Percentiles rank a stretch among this genome's conserved stretches.
Evolutionary conservation across 495 filamentous ascomycete species (phyloP).

Genomic region (Podospora didyma): DNA sequence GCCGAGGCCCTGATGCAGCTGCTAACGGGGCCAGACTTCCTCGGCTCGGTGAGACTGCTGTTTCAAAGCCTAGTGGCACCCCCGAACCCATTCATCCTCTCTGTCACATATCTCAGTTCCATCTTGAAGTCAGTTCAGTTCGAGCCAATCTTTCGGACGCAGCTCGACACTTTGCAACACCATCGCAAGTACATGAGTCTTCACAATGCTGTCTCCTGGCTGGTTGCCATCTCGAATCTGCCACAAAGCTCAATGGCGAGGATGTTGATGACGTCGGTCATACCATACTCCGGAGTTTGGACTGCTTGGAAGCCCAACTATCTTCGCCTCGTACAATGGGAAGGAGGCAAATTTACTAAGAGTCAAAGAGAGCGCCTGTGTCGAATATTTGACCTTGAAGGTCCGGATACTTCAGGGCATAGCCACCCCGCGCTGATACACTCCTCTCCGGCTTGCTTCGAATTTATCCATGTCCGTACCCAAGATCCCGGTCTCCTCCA

Average conservation of each 20-base stretch:
- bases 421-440: constrained; percentile 4
- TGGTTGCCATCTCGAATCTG: background rate
- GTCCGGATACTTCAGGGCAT: constrained; percentile 11
- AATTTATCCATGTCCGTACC: constrained; percentile 3
- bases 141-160: background rate
- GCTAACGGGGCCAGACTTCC: constrained; percentile 7
- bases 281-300: constrained; percentile 7
- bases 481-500: constrained; percentile 3
- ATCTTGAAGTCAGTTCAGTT: constrained; percentile 4
- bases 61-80: constrained; percentile 7
- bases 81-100: constrained; percentile 3
- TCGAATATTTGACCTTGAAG: constrained; percentile 17
- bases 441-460: constrained; percentile 9
- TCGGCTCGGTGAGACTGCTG: constrained; percentile 4
- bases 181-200: constrained; percentile 16
- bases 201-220: constrained; percentile 12
- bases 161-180: constrained; percentile 1
- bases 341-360: constrained; percentile 12
- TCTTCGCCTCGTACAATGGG: constrained; percentile 13
- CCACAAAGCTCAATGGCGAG: constrained; percentile 1
- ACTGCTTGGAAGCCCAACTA: constrained; percentile 13
- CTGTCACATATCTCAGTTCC: constrained; percentile 4
- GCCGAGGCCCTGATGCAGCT: constrained; percentile 11
- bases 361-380: constrained; percentile 8
- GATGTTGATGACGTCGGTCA: background rate